Conservation (phyloP, 192 early-diverging fungal genomes). For the Pilaira anomala region DNA sequence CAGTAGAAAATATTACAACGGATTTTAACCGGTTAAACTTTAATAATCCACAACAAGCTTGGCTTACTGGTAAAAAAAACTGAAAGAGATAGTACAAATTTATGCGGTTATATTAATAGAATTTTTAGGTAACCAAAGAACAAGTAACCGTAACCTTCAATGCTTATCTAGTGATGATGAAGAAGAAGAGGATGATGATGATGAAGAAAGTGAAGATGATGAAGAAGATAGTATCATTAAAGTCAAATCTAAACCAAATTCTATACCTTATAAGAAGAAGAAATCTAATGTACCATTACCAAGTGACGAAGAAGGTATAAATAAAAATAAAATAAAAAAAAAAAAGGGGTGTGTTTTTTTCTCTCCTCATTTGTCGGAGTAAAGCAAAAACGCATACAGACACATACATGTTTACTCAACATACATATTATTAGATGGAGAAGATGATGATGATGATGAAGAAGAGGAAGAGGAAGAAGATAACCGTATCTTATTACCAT, state of each 20-base stretch:
- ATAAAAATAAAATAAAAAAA: background rate
- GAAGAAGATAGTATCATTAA: background rate
- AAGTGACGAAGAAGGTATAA: conserved; percentile 24
- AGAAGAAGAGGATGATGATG: conserved; percentile 8
- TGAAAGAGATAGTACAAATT: no score
- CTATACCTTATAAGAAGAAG: background rate
- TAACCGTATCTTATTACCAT: background rate
- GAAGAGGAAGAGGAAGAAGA: background rate
- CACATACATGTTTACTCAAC: background rate
- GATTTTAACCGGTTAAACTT: background rate
- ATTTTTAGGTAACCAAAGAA: background rate
- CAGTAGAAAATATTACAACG: background rate
- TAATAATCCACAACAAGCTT: background rate
- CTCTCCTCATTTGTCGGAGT: conserved; percentile 1
- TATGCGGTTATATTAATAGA: background rate
- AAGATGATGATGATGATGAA: conserved; percentile 3
- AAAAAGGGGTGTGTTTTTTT: background rate
- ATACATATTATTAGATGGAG: background rate
- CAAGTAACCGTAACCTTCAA: conserved; percentile 9
- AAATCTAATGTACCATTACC: background rate
- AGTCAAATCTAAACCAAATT: no score
- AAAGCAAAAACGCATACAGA: no score
- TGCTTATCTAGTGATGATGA: conserved; percentile 26
- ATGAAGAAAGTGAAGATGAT: conserved; percentile 14
- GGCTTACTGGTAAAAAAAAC: background rate